A percentile compares a stretch with the other conserved stretches of the same genome.
These are phyloP conservation scores for Podila horticola DNA, from an alignment of 192 early-diverging fungal species.

Conservation along the genomic window DNA sequence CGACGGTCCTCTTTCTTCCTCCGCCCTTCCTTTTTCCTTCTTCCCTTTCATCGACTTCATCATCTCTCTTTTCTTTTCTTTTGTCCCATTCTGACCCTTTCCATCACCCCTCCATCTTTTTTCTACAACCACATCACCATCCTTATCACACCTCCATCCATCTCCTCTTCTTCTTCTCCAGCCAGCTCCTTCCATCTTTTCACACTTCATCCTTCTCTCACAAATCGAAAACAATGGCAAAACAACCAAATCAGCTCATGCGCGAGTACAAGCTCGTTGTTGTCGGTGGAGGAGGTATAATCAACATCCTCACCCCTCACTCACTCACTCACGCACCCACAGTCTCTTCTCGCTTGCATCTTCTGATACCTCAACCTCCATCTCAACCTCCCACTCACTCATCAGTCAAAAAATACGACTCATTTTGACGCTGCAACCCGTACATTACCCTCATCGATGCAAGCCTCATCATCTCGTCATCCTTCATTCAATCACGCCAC, in stretches of 20 bases:
- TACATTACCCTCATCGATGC: no score
- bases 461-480: no score
- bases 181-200: not conserved
- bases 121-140: constrained; percentile 3
- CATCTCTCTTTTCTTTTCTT: not conserved
- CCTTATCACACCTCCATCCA: not conserved
- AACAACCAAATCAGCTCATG: constrained; percentile 55
- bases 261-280: constrained; percentile 82
- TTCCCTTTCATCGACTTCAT: not conserved
- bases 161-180: not conserved
- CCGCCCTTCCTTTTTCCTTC: constrained; percentile 3
- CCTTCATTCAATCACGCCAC: not conserved
- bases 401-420: no score
- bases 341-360: not conserved
- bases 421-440: no score
- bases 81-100: not conserved
- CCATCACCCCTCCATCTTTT: constrained; percentile 7
- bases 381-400: not conserved
- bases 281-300: constrained; percentile 82
- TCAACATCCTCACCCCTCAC: not conserved
- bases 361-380: not conserved
- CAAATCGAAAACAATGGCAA: constrained; percentile 19
- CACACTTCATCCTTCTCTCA: not conserved
- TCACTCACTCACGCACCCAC: not conserved
- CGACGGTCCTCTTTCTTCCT: not conserved